phyloP scores from a whole-genome alignment of 768 basidiomycete species.

The Suillus subaureus region DNA sequence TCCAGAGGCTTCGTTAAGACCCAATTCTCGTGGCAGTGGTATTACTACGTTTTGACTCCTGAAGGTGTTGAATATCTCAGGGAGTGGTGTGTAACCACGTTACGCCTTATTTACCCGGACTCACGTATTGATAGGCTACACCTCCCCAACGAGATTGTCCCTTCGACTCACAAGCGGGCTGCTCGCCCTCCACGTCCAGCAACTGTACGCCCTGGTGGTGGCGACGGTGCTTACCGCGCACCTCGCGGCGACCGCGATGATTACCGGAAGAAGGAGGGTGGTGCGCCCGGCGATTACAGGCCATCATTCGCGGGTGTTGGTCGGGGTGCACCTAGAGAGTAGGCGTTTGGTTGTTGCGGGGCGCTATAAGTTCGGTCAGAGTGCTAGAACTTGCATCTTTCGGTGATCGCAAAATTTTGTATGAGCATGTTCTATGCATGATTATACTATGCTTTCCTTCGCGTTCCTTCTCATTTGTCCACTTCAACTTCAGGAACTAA shows the following conservation, averaged over 20 bases:
- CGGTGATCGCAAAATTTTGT: slow-evolving; percentile 21
- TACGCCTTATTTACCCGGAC: not conserved
- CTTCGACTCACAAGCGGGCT: slow-evolving; percentile 96
- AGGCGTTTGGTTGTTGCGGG: slow-evolving; percentile 10
- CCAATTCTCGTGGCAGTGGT: slow-evolving; percentile 99
- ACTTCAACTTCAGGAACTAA: slow-evolving; percentile 1
- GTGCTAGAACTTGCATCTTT: slow-evolving; percentile 3
- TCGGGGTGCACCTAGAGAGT: slow-evolving; percentile 81
- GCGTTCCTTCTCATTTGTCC: slow-evolving; percentile 1
- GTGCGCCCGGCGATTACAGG: slow-evolving; percentile 86
- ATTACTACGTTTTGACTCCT: slow-evolving; percentile 96
- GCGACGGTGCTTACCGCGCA: slow-evolving; percentile 79
- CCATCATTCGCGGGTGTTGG: slow-evolving; percentile 90
- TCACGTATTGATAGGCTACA: slow-evolving; percentile 66
- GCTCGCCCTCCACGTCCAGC: slow-evolving; percentile 86
- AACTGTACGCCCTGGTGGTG: slow-evolving; percentile 66
- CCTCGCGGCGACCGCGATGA: slow-evolving; percentile 90
- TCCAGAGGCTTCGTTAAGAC: slow-evolving; percentile 93
- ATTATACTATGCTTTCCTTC: slow-evolving; percentile 27
- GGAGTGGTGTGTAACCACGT: slow-evolving; percentile 58
- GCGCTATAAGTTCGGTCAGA: slow-evolving; percentile 6
- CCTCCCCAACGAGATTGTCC: slow-evolving; percentile 94
- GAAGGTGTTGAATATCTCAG: slow-evolving; percentile 98
- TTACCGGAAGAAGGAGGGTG: slow-evolving; percentile 86
- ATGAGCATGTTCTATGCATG: slow-evolving; percentile 32